These are phyloP conservation scores for Neurospora sp. DNA, from an alignment of 495 filamentous ascomycete species.

Conservation along the genomic window DNA sequence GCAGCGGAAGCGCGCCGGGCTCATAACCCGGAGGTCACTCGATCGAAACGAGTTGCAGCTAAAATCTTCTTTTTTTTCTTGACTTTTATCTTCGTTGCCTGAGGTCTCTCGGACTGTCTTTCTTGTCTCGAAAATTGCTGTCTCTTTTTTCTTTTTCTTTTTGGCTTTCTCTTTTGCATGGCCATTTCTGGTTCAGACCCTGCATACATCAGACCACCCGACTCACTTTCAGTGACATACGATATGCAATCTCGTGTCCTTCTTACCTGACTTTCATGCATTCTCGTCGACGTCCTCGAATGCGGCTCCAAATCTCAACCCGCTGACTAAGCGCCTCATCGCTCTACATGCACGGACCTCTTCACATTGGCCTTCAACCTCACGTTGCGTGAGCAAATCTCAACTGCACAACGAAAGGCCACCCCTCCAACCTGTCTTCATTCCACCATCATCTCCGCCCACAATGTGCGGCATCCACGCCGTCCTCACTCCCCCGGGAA, in stretches of 20 bases:
- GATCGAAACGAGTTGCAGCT: conserved; percentile 46
- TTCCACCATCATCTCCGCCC: not conserved
- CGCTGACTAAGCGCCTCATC: not conserved
- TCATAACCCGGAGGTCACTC: conserved; percentile 46
- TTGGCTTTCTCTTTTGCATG: not conserved
- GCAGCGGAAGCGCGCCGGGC: conserved; percentile 47
- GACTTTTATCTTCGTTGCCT: conserved; percentile 1
- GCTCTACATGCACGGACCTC: not conserved
- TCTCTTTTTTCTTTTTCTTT: not conserved
- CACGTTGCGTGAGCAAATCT: not conserved
- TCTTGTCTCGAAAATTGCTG: not conserved
- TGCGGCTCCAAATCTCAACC: not conserved
- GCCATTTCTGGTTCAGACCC: not conserved
- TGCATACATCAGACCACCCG: not conserved
- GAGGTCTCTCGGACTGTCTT: not conserved
- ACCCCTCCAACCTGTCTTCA: not conserved
- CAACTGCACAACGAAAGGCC: not conserved
- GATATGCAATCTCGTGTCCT: not conserved
- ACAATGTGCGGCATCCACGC: conserved; percentile 42
- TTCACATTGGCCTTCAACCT: not conserved
- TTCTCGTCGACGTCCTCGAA: not conserved
- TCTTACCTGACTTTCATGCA: not conserved
- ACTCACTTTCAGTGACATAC: not conserved
- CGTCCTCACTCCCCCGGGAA: conserved; percentile 16
- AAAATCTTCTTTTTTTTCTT: conserved; percentile 12